phyloP scores from a whole-genome alignment of 768 basidiomycete species.

The Tulasnella sp. region DNA sequence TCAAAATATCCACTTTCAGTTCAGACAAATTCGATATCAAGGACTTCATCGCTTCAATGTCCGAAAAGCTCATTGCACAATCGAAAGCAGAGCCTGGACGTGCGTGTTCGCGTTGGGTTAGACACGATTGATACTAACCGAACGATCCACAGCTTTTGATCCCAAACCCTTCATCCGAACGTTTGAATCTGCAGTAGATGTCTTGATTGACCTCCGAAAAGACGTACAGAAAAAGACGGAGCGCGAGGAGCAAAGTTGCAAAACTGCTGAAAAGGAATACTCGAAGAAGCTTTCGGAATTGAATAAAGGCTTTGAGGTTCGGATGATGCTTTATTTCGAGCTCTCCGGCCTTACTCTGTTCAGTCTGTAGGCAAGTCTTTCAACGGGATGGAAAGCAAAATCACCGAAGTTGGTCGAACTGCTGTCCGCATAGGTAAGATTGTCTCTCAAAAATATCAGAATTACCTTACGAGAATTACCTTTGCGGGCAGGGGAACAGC shows the following conservation, averaged over 20 bases:
- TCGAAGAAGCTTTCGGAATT: conserved; percentile 92
- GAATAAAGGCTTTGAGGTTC: conserved; percentile 90
- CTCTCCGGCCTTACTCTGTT: background rate
- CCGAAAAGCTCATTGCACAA: conserved; percentile 83
- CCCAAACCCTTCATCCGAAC: conserved; percentile 91
- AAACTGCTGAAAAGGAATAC: conserved; percentile 88
- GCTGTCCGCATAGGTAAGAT: conserved; percentile 86
- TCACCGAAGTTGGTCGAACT: conserved; percentile 91
- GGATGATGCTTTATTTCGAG: conserved; percentile 38
- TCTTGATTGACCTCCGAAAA: conserved; percentile 80
- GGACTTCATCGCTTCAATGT: conserved; percentile 82
- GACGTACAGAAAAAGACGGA: conserved; percentile 90
- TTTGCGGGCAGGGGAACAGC: conserved; percentile 73
- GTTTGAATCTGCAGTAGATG: conserved; percentile 90
- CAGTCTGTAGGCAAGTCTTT: conserved; percentile 90
- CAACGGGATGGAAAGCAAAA: conserved; percentile 83
- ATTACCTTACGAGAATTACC: background rate
- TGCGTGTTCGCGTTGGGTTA: conserved; percentile 46
- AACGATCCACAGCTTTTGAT: conserved; percentile 70
- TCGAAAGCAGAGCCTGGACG: conserved; percentile 85
- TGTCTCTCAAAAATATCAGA: background rate
- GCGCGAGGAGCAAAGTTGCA: conserved; percentile 89
- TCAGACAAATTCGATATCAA: conserved; percentile 91
- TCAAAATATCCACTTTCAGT: conserved; percentile 41
- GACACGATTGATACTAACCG: background rate